Evolutionary conservation across 352 stramenopile genomes (phyloP), one percentile per base, ranked within the genome.

Genomic region (Achlya hypogyna): DNA sequence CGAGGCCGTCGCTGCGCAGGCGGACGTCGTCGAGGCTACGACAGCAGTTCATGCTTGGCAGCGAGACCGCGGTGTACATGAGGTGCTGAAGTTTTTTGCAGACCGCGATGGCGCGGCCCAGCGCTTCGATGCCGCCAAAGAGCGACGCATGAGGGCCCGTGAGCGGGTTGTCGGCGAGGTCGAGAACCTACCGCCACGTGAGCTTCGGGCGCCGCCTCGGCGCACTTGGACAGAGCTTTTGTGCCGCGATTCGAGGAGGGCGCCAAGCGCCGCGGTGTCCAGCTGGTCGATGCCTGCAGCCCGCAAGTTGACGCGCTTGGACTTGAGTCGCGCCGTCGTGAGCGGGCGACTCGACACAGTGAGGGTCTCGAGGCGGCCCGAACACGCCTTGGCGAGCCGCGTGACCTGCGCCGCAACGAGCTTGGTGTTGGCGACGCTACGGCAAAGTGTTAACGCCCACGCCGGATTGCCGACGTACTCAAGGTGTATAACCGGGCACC

Each of bases 1-100:
- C 75, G 9, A 87, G 56, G 10, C 82, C 82, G 43, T 91, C 81
- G 3, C 78, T 74, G 8, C 81, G 76, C 5, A 91, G 59, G 4
- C 77, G 67, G 8, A 75, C 59, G 3, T 84, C 70, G 28, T 68
- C 72, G 6, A 91, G 70, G n/a, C 77, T 76, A 16, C 60, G 51
- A 70, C 76, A 87, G 51, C 59, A 75, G 22, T 76, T 82, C 2
- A 89, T 72, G 3, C 69, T 29, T 9, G 0, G 54, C 23, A 14
- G n/a, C 12, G 14, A 29, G 25, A 5, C 6, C 28, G 18, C 42
- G n/a, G n/a, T n/a, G 58, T 40, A 67, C 60, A 58, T 4, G 31
- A 67, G 25, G 32, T 47, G 60, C 8, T 20, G 49, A n/a, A 67
- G 40, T 23, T 67, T 67, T n/a, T 52, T 18, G 28, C 27, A 49